Conservation (phyloP, 2,329 filamentous ascomycete species). For the Colletotrichum lupini region DNA sequence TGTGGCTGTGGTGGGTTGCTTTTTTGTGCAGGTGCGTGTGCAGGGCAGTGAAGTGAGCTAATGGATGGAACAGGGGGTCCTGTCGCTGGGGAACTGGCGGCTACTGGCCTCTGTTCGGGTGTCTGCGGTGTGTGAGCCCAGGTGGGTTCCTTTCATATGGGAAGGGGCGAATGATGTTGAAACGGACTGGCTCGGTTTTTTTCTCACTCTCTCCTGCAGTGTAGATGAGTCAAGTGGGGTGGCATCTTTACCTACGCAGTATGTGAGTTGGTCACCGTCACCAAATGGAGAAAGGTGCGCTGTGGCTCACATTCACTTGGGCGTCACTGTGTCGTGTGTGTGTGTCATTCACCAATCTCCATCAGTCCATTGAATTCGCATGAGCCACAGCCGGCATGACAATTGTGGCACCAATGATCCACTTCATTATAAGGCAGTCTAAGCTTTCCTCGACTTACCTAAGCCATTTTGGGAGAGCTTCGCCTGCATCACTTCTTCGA, state of each 20-base stretch:
- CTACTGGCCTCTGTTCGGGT: not conserved
- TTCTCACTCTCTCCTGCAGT: not conserved
- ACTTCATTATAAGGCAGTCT: not conserved
- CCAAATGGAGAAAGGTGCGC: slow-evolving; percentile 6
- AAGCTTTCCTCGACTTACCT: slow-evolving; percentile 6
- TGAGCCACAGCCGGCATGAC: not conserved
- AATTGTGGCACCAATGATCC: not conserved
- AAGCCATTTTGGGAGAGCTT: slow-evolving; percentile 10
- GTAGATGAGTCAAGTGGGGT: slow-evolving; percentile 32
- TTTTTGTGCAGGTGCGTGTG: not conserved
- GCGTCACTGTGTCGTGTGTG: not conserved
- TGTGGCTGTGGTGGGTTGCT: not conserved
- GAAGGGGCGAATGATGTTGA: slow-evolving; percentile 27
- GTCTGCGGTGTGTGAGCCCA: no score
- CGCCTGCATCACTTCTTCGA: not conserved
- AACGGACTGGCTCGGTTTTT: not conserved
- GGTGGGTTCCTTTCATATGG: not conserved
- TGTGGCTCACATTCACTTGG: slow-evolving; percentile 7
- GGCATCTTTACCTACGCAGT: not conserved
- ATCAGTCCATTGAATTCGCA: not conserved
- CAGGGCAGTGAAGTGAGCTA: slow-evolving; percentile 11
- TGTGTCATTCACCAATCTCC: not conserved
- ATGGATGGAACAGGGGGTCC: slow-evolving; percentile 9
- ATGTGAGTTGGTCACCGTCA: not conserved
- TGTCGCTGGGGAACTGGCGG: not conserved